Percentiles rank a stretch among this genome's conserved stretches.
phyloP scores from a whole-genome alignment of 257 asterid genomes.

The Leptodermis oblonga region DNA sequence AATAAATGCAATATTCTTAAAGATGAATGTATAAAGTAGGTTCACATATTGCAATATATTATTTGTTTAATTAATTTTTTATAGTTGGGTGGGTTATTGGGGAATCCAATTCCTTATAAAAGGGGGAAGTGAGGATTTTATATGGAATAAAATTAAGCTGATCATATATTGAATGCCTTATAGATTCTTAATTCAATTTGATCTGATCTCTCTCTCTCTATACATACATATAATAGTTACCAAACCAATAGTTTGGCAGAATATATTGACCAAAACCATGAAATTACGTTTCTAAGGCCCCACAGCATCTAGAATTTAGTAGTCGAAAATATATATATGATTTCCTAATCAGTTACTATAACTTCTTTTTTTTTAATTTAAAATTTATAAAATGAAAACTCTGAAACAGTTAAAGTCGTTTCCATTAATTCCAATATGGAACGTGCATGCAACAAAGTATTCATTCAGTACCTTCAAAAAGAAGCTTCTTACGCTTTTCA shows the following conservation, averaged over 20 bases:
- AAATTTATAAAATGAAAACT: too few relatives aligned
- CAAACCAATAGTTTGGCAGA: constrained; percentile 11
- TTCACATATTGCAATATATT: too few relatives aligned
- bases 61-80: too few relatives aligned
- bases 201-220: not conserved
- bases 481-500: not conserved
- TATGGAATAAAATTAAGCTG: not conserved
- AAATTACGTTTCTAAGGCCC: not conserved
- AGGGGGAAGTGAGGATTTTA: not conserved
- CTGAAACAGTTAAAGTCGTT: too few relatives aligned
- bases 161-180: not conserved
- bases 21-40: too few relatives aligned
- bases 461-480: not conserved
- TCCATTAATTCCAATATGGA: not conserved
- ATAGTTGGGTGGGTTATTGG: too few relatives aligned
- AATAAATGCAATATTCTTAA: too few relatives aligned
- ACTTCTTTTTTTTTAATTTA: too few relatives aligned
- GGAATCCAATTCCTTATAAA: constrained; percentile 18
- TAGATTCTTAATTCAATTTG: constrained; percentile 13
- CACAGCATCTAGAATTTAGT: too few relatives aligned
- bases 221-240: too few relatives aligned
- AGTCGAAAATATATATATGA: too few relatives aligned
- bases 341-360: too few relatives aligned
- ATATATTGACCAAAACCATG: constrained; percentile 11
- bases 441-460: not conserved